phyloP scores from a whole-genome alignment of 2,329 filamentous ascomycete genomes.

The Xylariales sp. region DNA sequence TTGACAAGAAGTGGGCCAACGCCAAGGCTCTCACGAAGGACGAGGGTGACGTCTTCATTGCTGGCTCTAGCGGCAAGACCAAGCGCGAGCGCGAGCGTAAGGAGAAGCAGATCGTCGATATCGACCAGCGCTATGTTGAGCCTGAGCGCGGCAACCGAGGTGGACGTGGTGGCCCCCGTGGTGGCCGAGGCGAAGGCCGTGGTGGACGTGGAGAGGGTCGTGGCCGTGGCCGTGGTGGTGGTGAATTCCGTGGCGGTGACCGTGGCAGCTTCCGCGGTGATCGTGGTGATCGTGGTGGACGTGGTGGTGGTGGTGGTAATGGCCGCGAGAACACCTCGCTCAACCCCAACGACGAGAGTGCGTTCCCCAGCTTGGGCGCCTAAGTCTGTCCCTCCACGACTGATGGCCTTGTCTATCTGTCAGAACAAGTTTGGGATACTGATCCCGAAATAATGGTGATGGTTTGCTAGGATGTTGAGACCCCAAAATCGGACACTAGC shows the following conservation, averaged over 20 bases:
- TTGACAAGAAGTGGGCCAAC: slow-evolving; percentile 87
- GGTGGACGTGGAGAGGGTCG: slow-evolving; percentile 38
- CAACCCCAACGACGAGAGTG: slow-evolving; percentile 54
- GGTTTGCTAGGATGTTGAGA: slow-evolving; percentile 1
- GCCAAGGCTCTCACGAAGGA: slow-evolving; percentile 69
- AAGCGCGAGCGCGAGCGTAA: slow-evolving; percentile 85
- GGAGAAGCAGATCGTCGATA: slow-evolving; percentile 84
- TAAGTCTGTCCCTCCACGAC: slow-evolving; percentile 26
- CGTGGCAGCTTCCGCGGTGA: slow-evolving; percentile 47
- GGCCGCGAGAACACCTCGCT: slow-evolving; percentile 43
- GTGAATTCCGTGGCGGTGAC: slow-evolving; percentile 42
- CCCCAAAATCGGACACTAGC: not conserved
- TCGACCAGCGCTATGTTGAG: slow-evolving; percentile 80
- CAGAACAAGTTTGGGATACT: slow-evolving; percentile 11
- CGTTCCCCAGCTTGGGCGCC: slow-evolving; percentile 58
- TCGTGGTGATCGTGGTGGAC: slow-evolving; percentile 41
- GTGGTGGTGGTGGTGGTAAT: slow-evolving; percentile 42
- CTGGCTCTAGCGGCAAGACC: slow-evolving; percentile 69
- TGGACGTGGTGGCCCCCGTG: slow-evolving; percentile 36
- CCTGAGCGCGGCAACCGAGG: slow-evolving; percentile 38
- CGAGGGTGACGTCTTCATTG: slow-evolving; percentile 72
- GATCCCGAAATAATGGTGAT: too few relatives aligned
- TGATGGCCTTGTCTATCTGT: slow-evolving; percentile 14
- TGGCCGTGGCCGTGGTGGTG: slow-evolving; percentile 39
- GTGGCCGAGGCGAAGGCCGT: slow-evolving; percentile 47